Base-by-base conservation (phyloP, 2,329 filamentous ascomycete genomes). In the Aureobasidium uvarum region DNA sequence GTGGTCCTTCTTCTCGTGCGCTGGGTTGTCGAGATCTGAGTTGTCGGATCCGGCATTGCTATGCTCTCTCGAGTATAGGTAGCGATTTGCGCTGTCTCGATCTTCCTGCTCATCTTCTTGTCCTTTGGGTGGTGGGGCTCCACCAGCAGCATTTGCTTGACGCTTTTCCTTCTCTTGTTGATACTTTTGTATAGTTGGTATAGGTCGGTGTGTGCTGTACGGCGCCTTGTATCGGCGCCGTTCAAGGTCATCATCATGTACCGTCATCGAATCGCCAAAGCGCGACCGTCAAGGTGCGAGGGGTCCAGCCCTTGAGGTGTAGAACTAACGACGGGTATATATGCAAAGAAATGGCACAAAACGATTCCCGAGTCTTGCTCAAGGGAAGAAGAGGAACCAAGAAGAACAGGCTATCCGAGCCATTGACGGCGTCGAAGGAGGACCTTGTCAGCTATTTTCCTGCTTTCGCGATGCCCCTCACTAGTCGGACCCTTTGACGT, bases 131-230 rank as follows among this genome's bases (percentile, higher is more conserved):
- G 59, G 59, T 41, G 59, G 45, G 8, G 11, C 16, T 5, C 39
- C 54, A 51, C 20, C 41, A 8, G 20, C 33, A 64, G 73, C 72
- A 33, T 76, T 72, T 10, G 67, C 69, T 56, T 72, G 66, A 28
- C 79, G 76, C 18, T 75, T 72, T 55, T 79, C 72, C 71, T 81
- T 79, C 70, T 81, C 80, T 67, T 81, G 74, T 38, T 77, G 76
- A 67, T 81, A 82, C 62, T 75, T 76, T 56, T 78, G 74, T 36
- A 82, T 76, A 7, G 80, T 82, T 2, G 80, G 80, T 41, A 82
- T 79, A 23, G 77, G 76, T 62, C 81, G 76, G 46, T 76, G 74
- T 3, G 74, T 72, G 4, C 76, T 80, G 69, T 81, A 81, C 6
- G 79, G 78, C 20, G 75, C 72, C 55, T 75, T 75, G 72, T 79